A percentile compares a stretch with the other conserved stretches of the same genome.
phyloP scores from a whole-genome alignment of 192 early-diverging fungal species.

The Allomyces arbusculus region DNA sequence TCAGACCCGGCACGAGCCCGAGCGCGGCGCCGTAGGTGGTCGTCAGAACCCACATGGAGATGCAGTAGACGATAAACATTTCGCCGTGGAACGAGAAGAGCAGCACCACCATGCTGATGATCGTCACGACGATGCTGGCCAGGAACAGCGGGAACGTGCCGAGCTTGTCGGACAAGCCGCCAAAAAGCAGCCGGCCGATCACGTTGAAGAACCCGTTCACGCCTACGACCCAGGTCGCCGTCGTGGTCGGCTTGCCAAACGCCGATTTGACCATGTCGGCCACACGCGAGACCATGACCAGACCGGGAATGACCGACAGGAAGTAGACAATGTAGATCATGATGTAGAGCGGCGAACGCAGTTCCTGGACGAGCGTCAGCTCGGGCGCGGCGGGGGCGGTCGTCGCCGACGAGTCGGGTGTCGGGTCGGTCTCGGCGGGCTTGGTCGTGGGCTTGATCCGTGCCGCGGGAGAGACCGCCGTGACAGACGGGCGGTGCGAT shows the following conservation, averaged over 20 bases:
- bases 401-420: too few relatives aligned
- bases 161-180: neutral
- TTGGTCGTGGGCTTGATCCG: too few relatives aligned
- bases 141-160: neutral
- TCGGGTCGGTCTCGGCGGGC: too few relatives aligned
- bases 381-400: neutral
- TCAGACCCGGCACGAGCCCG: neutral
- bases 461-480: too few relatives aligned
- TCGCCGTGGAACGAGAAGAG: neutral
- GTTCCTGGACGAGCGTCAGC: constrained; percentile 20
- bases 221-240: neutral
- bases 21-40: neutral
- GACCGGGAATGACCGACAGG: constrained; percentile 35
- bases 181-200: neutral
- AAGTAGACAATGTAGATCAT: constrained; percentile 38
- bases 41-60: neutral
- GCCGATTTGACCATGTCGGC: constrained; percentile 36
- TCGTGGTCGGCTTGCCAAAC: constrained; percentile 13
- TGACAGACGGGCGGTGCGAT: too few relatives aligned
- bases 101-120: neutral
- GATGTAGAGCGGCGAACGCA: constrained; percentile 29
- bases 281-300: constrained; percentile 35
- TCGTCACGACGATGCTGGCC: neutral
- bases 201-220: neutral
- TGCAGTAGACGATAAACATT: neutral